These are phyloP conservation scores for Phragmites australis DNA, from an alignment of 176 grass and related monocot species.

Conservation along the genomic window DNA sequence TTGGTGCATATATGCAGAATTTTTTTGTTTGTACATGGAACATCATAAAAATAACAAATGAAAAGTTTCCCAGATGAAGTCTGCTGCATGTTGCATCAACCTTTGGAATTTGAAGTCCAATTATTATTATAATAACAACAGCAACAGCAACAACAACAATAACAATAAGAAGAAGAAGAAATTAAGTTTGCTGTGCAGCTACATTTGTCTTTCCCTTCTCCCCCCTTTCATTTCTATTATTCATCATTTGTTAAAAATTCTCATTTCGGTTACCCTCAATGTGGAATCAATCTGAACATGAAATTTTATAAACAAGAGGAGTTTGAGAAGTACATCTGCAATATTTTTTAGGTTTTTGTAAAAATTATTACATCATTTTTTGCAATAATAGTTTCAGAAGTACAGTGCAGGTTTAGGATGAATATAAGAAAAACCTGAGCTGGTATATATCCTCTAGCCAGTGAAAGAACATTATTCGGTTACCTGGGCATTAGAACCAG, in stretches of 20 bases:
- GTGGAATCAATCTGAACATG: neutral
- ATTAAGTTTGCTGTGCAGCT: neutral
- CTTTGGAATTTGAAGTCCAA: neutral
- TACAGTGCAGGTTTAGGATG: neutral
- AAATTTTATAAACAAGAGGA: neutral
- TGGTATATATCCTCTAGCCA: neutral
- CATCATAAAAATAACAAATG: neutral
- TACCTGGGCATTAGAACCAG: conserved; percentile 78
- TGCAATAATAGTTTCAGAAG: too few species aligned
- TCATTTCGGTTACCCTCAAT: neutral
- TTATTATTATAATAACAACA: too few species aligned
- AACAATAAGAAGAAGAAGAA: too few species aligned
- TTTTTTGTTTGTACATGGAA: neutral
- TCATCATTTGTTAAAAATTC: neutral
- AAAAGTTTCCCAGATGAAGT: neutral
- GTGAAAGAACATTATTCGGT: neutral
- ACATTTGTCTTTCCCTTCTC: too few species aligned
- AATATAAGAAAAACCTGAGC: neutral
- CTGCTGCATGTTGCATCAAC: neutral
- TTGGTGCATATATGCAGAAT: neutral
- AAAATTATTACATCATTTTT: too few species aligned
- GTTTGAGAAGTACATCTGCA: neutral
- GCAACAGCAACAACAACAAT: too few species aligned
- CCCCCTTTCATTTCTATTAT: neutral
- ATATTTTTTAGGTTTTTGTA: neutral